Base-by-base conservation (phyloP, 2,329 filamentous ascomycete species). In the Trichoderma koningiopsis region DNA sequence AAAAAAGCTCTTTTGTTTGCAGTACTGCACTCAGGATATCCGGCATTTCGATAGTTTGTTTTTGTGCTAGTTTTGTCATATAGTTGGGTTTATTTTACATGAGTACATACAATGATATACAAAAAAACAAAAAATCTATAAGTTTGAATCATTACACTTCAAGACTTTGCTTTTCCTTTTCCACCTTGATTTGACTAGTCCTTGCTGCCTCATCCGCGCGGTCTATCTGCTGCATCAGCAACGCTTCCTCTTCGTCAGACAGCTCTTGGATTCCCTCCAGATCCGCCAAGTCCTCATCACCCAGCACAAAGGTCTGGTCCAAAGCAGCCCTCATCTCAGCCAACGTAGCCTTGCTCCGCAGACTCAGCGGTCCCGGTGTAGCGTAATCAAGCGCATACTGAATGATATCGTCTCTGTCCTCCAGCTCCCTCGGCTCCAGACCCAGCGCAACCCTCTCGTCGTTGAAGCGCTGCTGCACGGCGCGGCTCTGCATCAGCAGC, bases 401-500 rank as follows among this genome's bases (percentile, higher is more conserved):
- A 22, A 83, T 78, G 10, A 84, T 70, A 33, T 80, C 76, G 31
- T 81, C 80, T 57, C 78, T 75, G 57, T 80, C 76, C 62, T 78
- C 77, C 11, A 81, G 72, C 56, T 78, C 74, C 71, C 75, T 79
- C 19, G 80, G 79, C 62, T 79, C 75, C 70, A 97, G 76, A 0
- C 93, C 92, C 61, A 96, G 78, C 24, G 82, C 82, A 69, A 83
- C 81, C 71, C 93, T 84, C 82, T 97, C 85, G 61, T 81, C 78
- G 53, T 86, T 85, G 76, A 94, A 92, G 72, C 87, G 84, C 73
- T 86, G 85, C 78, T 89, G 88, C 62, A 96, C 86, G 24, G 82
- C 81, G 1, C 76, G 76, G 5, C 89, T 94, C 82, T 95, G 92
- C 90, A 97, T 93, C 71, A 99, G 84, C 71, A 92, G 87, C 92